Percentiles rank a stretch among this genome's conserved stretches.
Evolutionary conservation across 2,329 filamentous ascomycete species (phyloP).

Genomic region (Fusarium armeniacum): DNA sequence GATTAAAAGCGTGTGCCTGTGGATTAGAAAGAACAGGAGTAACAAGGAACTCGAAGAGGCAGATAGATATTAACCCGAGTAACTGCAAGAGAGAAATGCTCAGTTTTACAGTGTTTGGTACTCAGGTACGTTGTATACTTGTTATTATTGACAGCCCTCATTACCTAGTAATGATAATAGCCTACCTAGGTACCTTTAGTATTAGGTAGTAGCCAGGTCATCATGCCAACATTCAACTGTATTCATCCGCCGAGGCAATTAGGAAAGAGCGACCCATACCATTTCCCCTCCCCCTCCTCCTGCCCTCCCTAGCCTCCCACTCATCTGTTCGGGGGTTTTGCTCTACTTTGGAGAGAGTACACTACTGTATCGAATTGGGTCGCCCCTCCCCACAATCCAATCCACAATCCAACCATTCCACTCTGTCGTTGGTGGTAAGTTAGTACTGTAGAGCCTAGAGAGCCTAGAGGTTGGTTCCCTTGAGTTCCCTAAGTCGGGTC

Average conservation of each 20-base stretch:
- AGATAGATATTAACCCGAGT: neutral
- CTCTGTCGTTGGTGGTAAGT: conserved; percentile 38
- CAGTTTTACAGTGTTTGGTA: no score
- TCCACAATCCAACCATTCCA: conserved; percentile 32
- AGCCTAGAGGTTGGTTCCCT: neutral
- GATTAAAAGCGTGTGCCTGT: conserved; percentile 18
- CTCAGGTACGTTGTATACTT: neutral
- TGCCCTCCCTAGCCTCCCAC: neutral
- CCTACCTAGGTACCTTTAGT: neutral
- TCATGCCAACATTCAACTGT: neutral
- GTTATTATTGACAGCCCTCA: neutral
- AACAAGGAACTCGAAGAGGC: neutral
- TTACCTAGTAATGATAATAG: neutral
- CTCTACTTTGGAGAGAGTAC: neutral
- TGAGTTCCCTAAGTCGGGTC: neutral
- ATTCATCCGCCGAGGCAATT: conserved; percentile 15
- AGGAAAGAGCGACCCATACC: conserved; percentile 6
- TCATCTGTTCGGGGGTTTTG: conserved; percentile 15
- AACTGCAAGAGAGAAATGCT: neutral
- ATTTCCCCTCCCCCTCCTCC: conserved; percentile 24
- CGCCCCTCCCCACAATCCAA: conserved; percentile 40
- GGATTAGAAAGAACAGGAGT: neutral
- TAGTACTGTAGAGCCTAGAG: conserved; percentile 15
- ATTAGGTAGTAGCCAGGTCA: neutral
- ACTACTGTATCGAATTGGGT: conserved; percentile 18